Percentiles rank a stretch among this genome's conserved stretches.
Evolutionary conservation across 2,329 filamentous ascomycete genomes (phyloP).

Genomic region (Ambrosiella cleistominuta): DNA sequence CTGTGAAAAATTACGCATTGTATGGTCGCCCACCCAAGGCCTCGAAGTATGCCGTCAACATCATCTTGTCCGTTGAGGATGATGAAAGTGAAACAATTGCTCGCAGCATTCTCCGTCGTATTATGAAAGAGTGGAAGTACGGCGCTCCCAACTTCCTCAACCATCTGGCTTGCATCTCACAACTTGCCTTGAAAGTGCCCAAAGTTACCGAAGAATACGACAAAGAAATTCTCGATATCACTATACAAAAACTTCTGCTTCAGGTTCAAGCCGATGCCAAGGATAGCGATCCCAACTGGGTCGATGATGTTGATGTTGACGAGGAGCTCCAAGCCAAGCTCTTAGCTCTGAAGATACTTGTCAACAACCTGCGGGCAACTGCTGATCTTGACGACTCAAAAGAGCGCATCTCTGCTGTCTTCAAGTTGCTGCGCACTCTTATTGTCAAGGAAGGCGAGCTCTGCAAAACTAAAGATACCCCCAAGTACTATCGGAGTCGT

Average conservation of each 20-base stretch:
- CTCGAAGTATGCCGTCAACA: conserved; percentile 85
- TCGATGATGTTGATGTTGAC: conserved; percentile 49
- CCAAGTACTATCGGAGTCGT: conserved; percentile 59
- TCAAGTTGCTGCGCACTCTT: conserved; percentile 61
- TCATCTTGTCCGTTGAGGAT: conserved; percentile 57
- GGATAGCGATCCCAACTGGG: conserved; percentile 44
- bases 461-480: conserved; percentile 57
- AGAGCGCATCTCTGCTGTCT: conserved; percentile 48
- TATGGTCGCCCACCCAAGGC: conserved; percentile 66
- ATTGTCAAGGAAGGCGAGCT: conserved; percentile 64
- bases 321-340: conserved; percentile 71
- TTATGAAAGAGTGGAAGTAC: conserved; percentile 56
- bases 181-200: conserved; percentile 59
- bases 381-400: conserved; percentile 30
- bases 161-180: conserved; percentile 53
- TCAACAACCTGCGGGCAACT: conserved; percentile 60
- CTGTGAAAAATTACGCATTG: conserved; percentile 66
- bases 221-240: conserved; percentile 63
- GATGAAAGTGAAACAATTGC: conserved; percentile 69
- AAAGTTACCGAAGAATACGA: conserved; percentile 55
- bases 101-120: conserved; percentile 62
- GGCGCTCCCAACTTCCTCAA: conserved; percentile 58
- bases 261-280: conserved; percentile 43
- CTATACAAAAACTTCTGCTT: conserved; percentile 56
- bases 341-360: conserved; percentile 67